Evolutionary conservation across 768 basidiomycete genomes (phyloP).

Genomic region (Termitomyces sp.): DNA sequence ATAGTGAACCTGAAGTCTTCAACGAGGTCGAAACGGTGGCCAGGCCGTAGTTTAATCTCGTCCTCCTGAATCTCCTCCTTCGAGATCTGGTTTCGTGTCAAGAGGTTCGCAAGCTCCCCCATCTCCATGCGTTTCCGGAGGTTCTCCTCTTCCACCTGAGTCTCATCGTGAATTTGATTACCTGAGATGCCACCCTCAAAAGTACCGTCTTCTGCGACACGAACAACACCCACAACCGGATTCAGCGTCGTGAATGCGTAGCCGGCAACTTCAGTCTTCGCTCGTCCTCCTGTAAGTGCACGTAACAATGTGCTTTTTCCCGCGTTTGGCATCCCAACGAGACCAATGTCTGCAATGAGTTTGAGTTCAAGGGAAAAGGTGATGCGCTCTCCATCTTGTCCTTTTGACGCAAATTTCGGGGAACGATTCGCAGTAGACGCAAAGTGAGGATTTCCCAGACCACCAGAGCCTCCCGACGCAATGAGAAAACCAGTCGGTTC

Average conservation of each 20-base stretch:
- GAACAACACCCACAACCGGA: conserved; percentile 87
- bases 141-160: conserved; percentile 44
- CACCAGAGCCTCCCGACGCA: conserved; percentile 73
- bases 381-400: conserved; percentile 67
- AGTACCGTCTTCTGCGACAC: conserved; percentile 73
- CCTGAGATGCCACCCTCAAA: conserved; percentile 57
- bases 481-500: conserved; percentile 59
- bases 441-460: conserved; percentile 88
- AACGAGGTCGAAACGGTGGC: conserved; percentile 49
- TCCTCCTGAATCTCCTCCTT: conserved; percentile 13
- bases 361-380: conserved; percentile 91
- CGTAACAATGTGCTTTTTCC: conserved; percentile 90
- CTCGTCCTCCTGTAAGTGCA: conserved; percentile 81
- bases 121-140: conserved; percentile 39
- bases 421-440: conserved; percentile 60
- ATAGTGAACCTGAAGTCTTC: conserved; percentile 91
- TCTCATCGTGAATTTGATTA: conserved; percentile 60
- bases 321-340: conserved; percentile 95
- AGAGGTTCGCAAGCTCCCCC: conserved; percentile 46
- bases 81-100: conserved; percentile 42
- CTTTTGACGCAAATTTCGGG: conserved; percentile 83
- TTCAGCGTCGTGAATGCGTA: conserved; percentile 97
- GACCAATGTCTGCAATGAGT: conserved; percentile 87
- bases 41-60: conserved; percentile 21
- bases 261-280: conserved; percentile 78